Evolutionary conservation across 2,329 filamentous ascomycete genomes (phyloP).

Genomic region (Colletotrichum sojae): DNA sequence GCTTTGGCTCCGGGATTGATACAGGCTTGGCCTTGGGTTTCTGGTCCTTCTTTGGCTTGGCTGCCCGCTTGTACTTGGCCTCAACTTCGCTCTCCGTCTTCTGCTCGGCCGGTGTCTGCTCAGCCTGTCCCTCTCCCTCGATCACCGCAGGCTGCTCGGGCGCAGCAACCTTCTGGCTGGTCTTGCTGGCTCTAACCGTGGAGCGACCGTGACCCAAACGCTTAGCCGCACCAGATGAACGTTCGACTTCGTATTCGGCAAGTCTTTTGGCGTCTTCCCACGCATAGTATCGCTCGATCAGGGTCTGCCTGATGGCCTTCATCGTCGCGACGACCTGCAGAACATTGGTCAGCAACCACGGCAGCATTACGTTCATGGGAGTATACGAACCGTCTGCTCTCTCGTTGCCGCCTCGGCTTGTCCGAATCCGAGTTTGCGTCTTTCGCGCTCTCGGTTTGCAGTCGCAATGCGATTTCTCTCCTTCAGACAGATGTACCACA

Average conservation of each 20-base stretch:
- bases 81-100: slow-evolving; percentile 9
- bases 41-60: slow-evolving; percentile 29
- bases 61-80: background rate
- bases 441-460: slow-evolving; percentile 76
- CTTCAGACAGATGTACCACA: slow-evolving; percentile 96
- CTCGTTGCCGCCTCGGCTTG: slow-evolving; percentile 75
- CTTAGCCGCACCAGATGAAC: too few relatives aligned
- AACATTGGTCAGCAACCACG: slow-evolving; percentile 16
- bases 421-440: slow-evolving; percentile 81
- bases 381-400: slow-evolving; percentile 73
- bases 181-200: too few relatives aligned
- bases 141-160: too few relatives aligned
- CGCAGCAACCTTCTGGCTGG: too few relatives aligned
- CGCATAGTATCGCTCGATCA: slow-evolving; percentile 90
- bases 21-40: slow-evolving; percentile 26
- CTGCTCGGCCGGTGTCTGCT: slow-evolving; percentile 23
- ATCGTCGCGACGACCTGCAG: slow-evolving; percentile 82
- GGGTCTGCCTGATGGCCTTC: slow-evolving; percentile 83
- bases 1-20: slow-evolving; percentile 26
- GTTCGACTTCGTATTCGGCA: slow-evolving; percentile 69
- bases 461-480: slow-evolving; percentile 94
- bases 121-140: slow-evolving; percentile 11
- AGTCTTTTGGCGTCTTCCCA: slow-evolving; percentile 83
- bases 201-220: too few relatives aligned
- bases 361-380: background rate